These are phyloP conservation scores for Carpinus fangiana DNA, from an alignment of 306 rosid genomes.

Conservation along the genomic window DNA sequence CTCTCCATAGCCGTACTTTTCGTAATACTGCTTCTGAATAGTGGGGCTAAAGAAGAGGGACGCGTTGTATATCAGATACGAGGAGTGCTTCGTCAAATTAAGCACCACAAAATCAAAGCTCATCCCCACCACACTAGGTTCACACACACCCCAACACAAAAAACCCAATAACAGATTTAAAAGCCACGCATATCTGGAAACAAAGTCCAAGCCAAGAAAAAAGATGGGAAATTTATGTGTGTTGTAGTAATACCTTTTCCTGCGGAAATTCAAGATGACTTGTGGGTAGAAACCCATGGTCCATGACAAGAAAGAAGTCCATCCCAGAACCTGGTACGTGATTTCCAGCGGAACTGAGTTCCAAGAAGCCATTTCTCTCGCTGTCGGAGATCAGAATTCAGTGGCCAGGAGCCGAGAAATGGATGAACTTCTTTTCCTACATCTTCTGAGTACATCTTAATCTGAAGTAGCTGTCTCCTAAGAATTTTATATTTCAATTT, in stretches of 20 bases:
- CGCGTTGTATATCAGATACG: slow-evolving; percentile 68
- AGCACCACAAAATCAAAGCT: slow-evolving; percentile 67
- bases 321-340: slow-evolving; percentile 56
- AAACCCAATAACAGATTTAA: neutral
- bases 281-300: slow-evolving; percentile 68
- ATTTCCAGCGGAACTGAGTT: slow-evolving; percentile 49
- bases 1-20: slow-evolving; percentile 62
- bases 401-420: neutral
- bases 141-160: neutral
- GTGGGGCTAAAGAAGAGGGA: slow-evolving; percentile 67
- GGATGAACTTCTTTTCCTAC: neutral
- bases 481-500: neutral
- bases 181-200: too few relatives aligned
- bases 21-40: slow-evolving; percentile 56
- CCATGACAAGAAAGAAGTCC: slow-evolving; percentile 61
- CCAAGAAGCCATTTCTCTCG: slow-evolving; percentile 51
- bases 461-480: neutral
- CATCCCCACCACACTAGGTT: slow-evolving; percentile 66
- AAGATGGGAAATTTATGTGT: neutral
- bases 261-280: slow-evolving; percentile 53
- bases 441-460: neutral
- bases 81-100: slow-evolving; percentile 65
- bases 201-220: neutral
- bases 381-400: neutral
- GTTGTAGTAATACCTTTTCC: slow-evolving; percentile 48